Percentiles rank a stretch among this genome's conserved stretches.
phyloP scores from a whole-genome alignment of 2,329 filamentous ascomycete species.

The Dissoconium aciculare region DNA sequence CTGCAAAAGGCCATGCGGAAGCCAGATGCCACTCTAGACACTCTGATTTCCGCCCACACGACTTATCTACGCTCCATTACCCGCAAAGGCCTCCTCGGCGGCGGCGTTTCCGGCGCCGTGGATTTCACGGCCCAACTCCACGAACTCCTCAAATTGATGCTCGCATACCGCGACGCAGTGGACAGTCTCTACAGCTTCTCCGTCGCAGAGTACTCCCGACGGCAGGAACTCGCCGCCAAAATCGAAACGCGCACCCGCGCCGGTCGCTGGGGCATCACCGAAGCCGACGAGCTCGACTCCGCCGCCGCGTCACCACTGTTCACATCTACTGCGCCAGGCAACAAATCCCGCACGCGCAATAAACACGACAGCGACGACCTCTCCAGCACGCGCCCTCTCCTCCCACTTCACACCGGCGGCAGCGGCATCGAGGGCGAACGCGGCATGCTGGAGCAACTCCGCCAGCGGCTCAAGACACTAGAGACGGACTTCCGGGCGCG shows the following conservation, averaged over 20 bases:
- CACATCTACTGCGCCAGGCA: constrained; percentile 4
- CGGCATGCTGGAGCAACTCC: constrained; percentile 58
- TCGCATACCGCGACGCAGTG: constrained; percentile 81
- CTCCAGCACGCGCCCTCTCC: constrained; percentile 27
- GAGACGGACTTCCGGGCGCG: constrained; percentile 61
- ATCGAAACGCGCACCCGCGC: constrained; percentile 51
- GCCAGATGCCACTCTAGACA: constrained; percentile 81
- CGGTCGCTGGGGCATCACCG: constrained; percentile 48
- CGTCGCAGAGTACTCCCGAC: constrained; percentile 79
- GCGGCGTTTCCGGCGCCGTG: constrained; percentile 30
- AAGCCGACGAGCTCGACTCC: constrained; percentile 33
- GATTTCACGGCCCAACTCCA: constrained; percentile 83
- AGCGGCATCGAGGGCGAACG: constrained; percentile 34
- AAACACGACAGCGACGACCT: constrained; percentile 27
- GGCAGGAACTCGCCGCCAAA: constrained; percentile 71
- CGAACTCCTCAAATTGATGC: constrained; percentile 85
- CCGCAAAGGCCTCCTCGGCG: constrained; percentile 83
- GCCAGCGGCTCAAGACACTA: constrained; percentile 56
- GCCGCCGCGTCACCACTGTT: constrained; percentile 11
- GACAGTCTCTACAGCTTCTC: constrained; percentile 91
- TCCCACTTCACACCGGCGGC: constrained; percentile 4
- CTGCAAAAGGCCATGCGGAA: constrained; percentile 61
- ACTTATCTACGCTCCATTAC: constrained; percentile 88
- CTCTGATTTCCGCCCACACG: constrained; percentile 82
- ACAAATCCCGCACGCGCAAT: constrained; percentile 4